Evolutionary conservation across 2,329 filamentous ascomycete species (phyloP).

Genomic region (Botrytis medusae): DNA sequence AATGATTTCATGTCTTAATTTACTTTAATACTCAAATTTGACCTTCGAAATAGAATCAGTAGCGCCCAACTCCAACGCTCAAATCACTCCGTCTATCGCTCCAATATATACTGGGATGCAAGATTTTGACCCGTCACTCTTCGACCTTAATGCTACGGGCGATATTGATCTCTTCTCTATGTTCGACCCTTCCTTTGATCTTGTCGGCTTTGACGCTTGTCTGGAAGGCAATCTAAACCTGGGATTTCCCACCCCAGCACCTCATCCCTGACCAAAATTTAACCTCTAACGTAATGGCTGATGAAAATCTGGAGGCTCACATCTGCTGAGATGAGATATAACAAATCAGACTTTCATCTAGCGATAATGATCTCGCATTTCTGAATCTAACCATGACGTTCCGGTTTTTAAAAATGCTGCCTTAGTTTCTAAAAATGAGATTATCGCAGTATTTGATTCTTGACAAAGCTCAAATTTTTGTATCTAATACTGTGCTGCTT

Average conservation of each 20-base stretch:
- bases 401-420: background rate
- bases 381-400: background rate
- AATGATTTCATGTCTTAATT: accelerated
- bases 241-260: constrained; percentile 24
- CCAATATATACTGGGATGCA: constrained; percentile 13
- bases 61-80: background rate
- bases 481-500: background rate
- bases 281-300: background rate
- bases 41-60: background rate
- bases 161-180: constrained; percentile 33
- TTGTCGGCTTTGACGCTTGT: constrained; percentile 32
- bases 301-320: background rate
- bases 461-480: background rate
- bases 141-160: constrained; percentile 24
- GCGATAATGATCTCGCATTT: background rate
- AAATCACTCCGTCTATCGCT: background rate
- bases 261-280: background rate
- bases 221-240: constrained; percentile 31
- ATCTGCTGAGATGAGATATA: background rate
- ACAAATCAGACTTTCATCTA: background rate
- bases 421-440: background rate
- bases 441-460: background rate
- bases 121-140: constrained; percentile 28
- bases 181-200: constrained; percentile 34
- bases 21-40: background rate